A percentile compares a stretch with the other conserved stretches of the same genome.
Conservation (phyloP, 2,329 filamentous ascomycete genomes). For the Hymenoscyphus fructigenus region DNA sequence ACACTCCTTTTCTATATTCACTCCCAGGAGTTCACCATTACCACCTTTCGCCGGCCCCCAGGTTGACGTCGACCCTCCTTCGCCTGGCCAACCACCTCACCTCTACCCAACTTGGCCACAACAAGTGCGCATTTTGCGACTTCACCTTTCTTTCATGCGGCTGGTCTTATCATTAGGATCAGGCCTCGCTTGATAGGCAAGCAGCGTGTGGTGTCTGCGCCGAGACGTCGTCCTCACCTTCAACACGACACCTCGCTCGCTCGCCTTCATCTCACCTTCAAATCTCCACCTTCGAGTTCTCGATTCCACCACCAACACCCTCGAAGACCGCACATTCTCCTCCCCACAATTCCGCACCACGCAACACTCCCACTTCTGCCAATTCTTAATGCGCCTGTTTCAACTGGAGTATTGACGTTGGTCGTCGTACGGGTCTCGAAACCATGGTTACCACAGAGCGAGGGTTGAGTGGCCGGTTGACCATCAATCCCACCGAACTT, state of each 20-base stretch:
- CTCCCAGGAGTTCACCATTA: neutral
- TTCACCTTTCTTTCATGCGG: neutral
- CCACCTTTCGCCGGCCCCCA: neutral
- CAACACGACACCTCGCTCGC: neutral
- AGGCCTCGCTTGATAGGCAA: neutral
- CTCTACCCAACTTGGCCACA: neutral
- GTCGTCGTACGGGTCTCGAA: slow-evolving; percentile 20
- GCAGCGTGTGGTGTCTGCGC: neutral
- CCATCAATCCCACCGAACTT: slow-evolving; percentile 5
- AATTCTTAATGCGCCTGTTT: slow-evolving; percentile 18
- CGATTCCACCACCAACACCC: neutral
- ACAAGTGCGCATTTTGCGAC: neutral
- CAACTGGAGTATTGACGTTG: slow-evolving; percentile 17
- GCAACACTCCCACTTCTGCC: slow-evolving; percentile 6
- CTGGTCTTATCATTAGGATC: neutral
- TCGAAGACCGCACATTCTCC: neutral
- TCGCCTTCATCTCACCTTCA: slow-evolving; percentile 2
- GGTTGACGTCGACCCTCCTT: neutral
- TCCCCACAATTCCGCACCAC: neutral
- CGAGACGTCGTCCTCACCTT: neutral
- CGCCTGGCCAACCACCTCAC: neutral
- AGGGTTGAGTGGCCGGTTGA: slow-evolving; percentile 10
- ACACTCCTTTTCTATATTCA: slow-evolving; percentile 10
- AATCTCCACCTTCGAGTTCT: slow-evolving; percentile 1
- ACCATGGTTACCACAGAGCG: slow-evolving; percentile 25